A percentile compares a stretch with the other conserved stretches of the same genome.
phyloP scores from a whole-genome alignment of 2,329 filamentous ascomycete genomes.

The Cladosporium sp. region DNA sequence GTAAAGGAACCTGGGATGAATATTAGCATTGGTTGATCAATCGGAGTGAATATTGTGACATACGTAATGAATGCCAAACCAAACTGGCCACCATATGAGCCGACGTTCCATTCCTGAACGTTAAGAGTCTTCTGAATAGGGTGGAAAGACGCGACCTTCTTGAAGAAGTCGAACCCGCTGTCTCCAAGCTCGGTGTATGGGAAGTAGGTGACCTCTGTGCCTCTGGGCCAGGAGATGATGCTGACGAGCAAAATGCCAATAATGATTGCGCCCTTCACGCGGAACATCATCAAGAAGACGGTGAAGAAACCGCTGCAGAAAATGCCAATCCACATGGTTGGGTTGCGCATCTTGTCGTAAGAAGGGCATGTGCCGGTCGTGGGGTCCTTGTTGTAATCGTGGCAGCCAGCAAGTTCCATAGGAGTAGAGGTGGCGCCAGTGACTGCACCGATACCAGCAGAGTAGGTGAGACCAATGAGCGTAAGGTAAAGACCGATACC shows the following conservation, averaged over 20 bases:
- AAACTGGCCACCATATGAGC: constrained; percentile 70
- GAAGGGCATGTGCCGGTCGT: constrained; percentile 61
- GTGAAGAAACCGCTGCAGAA: constrained; percentile 83
- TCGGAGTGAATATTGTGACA: neutral
- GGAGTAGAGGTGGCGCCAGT: constrained; percentile 69
- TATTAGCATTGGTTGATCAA: neutral
- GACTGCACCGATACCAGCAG: constrained; percentile 77
- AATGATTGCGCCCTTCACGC: constrained; percentile 84
- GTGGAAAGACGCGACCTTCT: constrained; percentile 81
- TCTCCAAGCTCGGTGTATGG: constrained; percentile 70
- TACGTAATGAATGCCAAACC: constrained; percentile 76
- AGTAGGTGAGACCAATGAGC: constrained; percentile 74
- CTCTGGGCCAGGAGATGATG: constrained; percentile 83
- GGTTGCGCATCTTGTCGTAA: constrained; percentile 74
- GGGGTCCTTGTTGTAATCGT: constrained; percentile 47
- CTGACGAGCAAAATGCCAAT: constrained; percentile 79
- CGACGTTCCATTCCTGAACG: constrained; percentile 73
- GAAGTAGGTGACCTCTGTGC: constrained; percentile 76
- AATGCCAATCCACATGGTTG: constrained; percentile 84
- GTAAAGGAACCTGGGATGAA: constrained; percentile 63
- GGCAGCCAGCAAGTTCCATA: constrained; percentile 73
- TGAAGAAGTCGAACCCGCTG: constrained; percentile 79
- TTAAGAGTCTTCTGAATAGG: constrained; percentile 68
- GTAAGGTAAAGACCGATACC: constrained; percentile 83
- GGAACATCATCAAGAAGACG: constrained; percentile 77